Percentiles rank a stretch among this genome's conserved stretches.
Evolutionary conservation across 2,329 filamentous ascomycete species (phyloP).

Genomic region (Fusarium avenaceum): DNA sequence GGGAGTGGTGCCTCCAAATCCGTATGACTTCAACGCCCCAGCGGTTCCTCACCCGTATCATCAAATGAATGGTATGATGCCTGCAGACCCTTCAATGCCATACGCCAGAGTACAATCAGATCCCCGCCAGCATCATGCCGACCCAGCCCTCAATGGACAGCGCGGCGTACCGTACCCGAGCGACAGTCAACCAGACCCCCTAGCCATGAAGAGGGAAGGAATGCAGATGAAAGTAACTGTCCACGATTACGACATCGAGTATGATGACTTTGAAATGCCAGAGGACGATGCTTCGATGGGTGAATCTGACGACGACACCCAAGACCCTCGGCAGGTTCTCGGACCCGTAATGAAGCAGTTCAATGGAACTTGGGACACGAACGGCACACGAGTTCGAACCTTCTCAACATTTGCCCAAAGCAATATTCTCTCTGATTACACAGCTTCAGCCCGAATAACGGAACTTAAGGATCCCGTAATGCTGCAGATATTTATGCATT

Average conservation of each 20-base stretch:
- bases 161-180: conserved; percentile 18
- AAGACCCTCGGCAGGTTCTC: conserved; percentile 56
- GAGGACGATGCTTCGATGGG: conserved; percentile 74
- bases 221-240: conserved; percentile 14
- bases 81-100: conserved; percentile 24
- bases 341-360: conserved; percentile 56
- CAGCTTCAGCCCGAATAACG: conserved; percentile 73
- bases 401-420: conserved; percentile 64
- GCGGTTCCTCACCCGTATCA: conserved; percentile 29
- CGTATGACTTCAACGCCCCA: conserved; percentile 44
- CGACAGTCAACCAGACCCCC: conserved; percentile 16
- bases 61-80: conserved; percentile 29
- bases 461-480: conserved; percentile 86
- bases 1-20: conserved; percentile 19
- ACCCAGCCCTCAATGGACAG: conserved; percentile 25
- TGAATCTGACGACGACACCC: conserved; percentile 70
- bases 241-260: conserved; percentile 44
- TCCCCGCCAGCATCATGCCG: conserved; percentile 34
- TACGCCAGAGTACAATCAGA: conserved; percentile 35
- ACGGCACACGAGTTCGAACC: conserved; percentile 61
- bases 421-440: conserved; percentile 73
- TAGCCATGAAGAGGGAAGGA: conserved; percentile 21
- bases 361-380: conserved; percentile 44
- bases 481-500: conserved; percentile 89
- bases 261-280: conserved; percentile 49